Evolutionary conservation across 129 eudicot genomes (phyloP), one percentile per base, ranked within the genome.

Genomic region (Solidago caesia): DNA sequence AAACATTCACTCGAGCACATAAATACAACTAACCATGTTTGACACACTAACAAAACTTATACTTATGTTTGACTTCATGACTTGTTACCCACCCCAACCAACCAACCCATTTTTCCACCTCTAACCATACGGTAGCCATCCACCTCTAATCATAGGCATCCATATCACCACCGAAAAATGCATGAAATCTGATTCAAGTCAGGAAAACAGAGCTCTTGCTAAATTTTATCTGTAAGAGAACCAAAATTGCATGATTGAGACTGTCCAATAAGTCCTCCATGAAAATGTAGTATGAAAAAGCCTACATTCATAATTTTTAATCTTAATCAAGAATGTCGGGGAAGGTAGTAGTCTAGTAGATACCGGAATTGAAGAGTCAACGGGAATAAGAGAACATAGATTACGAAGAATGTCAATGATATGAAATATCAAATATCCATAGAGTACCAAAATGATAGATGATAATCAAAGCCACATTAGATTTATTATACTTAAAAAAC

Each of bases 261-360:
- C 79, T 78, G 76, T 90, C 86, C 96, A 91, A 88, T 77, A 91
- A 72, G 79, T 88, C 96, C 77, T 85, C 98, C 85, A 79, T 66
- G 75, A 73, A 84, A 62, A 87, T 84, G 66, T 83, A 82, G 80
- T 85, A 85, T 6, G 89, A 86, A 73, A 90, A 86, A 46, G 86
- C 93, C 98, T 94, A 85, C 85, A 86, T 62, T 74, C 84, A 82
- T 68, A 58, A 53, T 42, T 43, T 55, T 75, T 44, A 63, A 68
- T 51, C 64, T 70, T 70, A 12, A 46, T 70, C 70, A 81, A 49
- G 64, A 55, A 41, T 68, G 43, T 61, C n/a, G 42, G 29, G 15
- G 41, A 70, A 3, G 57, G 76, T n/a, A n/a, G n/a, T n/a, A n/a
- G n/a, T n/a, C n/a, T 57, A 21, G 25, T 15, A 10, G 41, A 46